Conservation (phyloP, 139 green algal genomes). For the Picochlorum sp. region DNA sequence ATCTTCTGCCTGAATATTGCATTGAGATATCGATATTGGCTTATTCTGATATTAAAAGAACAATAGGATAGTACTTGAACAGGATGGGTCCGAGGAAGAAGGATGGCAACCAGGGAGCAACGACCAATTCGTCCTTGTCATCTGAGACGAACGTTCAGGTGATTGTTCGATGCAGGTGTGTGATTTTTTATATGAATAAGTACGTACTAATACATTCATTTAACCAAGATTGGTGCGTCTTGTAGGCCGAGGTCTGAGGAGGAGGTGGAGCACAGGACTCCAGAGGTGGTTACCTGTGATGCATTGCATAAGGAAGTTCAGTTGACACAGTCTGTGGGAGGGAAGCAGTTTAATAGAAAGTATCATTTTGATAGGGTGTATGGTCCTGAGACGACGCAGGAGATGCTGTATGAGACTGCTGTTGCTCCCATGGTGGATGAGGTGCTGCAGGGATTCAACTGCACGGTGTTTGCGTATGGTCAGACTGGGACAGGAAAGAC, state of each 20-base stretch:
- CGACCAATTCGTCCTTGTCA: too few species aligned
- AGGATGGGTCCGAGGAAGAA: too few species aligned
- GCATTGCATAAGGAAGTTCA: conserved; percentile 71
- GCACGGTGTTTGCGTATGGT: conserved; percentile 86
- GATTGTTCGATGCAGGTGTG: conserved; percentile 88
- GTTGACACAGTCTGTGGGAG: conserved; percentile 63
- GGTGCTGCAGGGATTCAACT: conserved; percentile 86
- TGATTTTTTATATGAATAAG: too few species aligned
- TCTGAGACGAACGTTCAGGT: conserved; percentile 72
- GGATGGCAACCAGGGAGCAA: too few species aligned
- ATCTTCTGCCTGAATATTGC: too few species aligned
- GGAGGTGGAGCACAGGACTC: conserved; percentile 52
- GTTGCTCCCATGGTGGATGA: conserved; percentile 91
- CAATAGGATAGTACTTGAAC: too few species aligned
- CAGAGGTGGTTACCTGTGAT: conserved; percentile 73
- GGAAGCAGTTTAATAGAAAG: conserved; percentile 68
- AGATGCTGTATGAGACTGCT: conserved; percentile 75
- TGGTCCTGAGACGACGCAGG: conserved; percentile 66
- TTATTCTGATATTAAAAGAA: too few species aligned
- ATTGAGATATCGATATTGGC: too few species aligned
- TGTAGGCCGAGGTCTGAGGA: conserved; percentile 63
- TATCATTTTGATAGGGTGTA: conserved; percentile 97
- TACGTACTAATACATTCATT: not conserved
- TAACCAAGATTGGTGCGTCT: not conserved
- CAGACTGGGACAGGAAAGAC: conserved; percentile 97